phyloP scores from a whole-genome alignment of 2,329 filamentous ascomycete species.

The Septoria petroselini region DNA sequence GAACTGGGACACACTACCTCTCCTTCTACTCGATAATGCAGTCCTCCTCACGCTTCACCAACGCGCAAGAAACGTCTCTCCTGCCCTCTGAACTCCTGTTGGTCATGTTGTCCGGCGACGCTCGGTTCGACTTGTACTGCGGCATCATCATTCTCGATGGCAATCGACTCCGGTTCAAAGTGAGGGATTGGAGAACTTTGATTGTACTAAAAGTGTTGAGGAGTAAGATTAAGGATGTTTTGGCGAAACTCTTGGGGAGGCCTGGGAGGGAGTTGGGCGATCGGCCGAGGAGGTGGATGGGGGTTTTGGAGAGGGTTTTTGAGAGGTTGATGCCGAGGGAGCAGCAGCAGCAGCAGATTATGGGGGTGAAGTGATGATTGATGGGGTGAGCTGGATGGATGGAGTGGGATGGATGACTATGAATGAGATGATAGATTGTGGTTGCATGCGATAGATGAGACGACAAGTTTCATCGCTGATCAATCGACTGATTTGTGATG shows the following conservation, averaged over 20 bases:
- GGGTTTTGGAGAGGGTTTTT: slow-evolving; percentile 35
- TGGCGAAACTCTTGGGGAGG: slow-evolving; percentile 66
- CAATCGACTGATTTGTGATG: no score
- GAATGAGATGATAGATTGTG: no score
- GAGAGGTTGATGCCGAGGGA: slow-evolving; percentile 20
- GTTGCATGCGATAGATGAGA: no score
- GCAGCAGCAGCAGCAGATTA: background rate
- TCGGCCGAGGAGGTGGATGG: slow-evolving; percentile 45
- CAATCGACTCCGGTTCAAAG: slow-evolving; percentile 77
- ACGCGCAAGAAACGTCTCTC: slow-evolving; percentile 76
- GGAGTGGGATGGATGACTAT: no score
- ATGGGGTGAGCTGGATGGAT: no score
- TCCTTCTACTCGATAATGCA: no score
- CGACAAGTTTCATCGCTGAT: no score
- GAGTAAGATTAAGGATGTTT: slow-evolving; percentile 68
- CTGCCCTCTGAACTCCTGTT: slow-evolving; percentile 72
- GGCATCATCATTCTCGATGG: slow-evolving; percentile 85
- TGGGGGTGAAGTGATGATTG: no score
- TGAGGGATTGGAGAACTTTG: slow-evolving; percentile 86
- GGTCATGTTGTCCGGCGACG: slow-evolving; percentile 80
- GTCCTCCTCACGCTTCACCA: slow-evolving; percentile 74
- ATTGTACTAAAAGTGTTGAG: slow-evolving; percentile 83
- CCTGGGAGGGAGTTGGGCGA: slow-evolving; percentile 42
- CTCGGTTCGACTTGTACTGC: slow-evolving; percentile 84
- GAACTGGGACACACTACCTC: no score